These are phyloP conservation scores for Exophiala alcalophila DNA, from an alignment of 2,329 filamentous ascomycete species.

Conservation along the genomic window DNA sequence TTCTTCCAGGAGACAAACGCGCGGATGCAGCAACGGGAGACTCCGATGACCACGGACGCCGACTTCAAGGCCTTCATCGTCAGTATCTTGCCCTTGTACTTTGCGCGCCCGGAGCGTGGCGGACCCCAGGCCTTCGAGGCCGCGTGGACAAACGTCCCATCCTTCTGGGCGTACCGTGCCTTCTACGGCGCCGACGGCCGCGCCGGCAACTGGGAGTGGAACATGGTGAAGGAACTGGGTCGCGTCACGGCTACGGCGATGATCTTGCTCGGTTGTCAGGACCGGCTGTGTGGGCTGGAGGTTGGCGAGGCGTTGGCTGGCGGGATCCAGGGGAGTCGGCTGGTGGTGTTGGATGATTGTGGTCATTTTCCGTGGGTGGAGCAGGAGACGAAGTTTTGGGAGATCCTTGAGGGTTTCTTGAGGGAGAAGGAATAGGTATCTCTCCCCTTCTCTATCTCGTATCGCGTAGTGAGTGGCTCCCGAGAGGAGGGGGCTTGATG, in stretches of 20 bases:
- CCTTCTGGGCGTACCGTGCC: constrained; percentile 21
- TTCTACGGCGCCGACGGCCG: constrained; percentile 26
- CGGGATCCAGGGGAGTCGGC: constrained; percentile 19
- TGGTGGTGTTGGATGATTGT: constrained; percentile 28
- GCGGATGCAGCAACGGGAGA: neutral
- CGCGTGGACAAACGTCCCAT: constrained; percentile 2
- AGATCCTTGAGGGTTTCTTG: constrained; percentile 17
- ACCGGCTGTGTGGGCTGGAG: constrained; percentile 28
- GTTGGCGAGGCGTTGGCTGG: constrained; percentile 26
- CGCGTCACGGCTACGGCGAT: constrained; percentile 32
- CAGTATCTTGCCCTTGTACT: constrained; percentile 31
- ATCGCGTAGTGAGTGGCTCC: too few species aligned
- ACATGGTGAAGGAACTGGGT: constrained; percentile 14
- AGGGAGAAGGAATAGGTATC: constrained; percentile 14
- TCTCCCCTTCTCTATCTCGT: too few species aligned
- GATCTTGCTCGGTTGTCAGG: constrained; percentile 31
- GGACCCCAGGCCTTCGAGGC: constrained; percentile 14
- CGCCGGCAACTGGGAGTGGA: constrained; percentile 16
- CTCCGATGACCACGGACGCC: constrained; percentile 20
- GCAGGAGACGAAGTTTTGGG: constrained; percentile 22
- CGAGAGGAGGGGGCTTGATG: too few species aligned
- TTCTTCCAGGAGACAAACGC: constrained; percentile 23
- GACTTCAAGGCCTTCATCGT: constrained; percentile 25
- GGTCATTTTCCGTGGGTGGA: constrained; percentile 35
- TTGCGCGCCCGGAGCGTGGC: constrained; percentile 27